These are phyloP conservation scores for Fraxinus pennsylvanica DNA, from an alignment of 257 asterid species.

Conservation along the genomic window DNA sequence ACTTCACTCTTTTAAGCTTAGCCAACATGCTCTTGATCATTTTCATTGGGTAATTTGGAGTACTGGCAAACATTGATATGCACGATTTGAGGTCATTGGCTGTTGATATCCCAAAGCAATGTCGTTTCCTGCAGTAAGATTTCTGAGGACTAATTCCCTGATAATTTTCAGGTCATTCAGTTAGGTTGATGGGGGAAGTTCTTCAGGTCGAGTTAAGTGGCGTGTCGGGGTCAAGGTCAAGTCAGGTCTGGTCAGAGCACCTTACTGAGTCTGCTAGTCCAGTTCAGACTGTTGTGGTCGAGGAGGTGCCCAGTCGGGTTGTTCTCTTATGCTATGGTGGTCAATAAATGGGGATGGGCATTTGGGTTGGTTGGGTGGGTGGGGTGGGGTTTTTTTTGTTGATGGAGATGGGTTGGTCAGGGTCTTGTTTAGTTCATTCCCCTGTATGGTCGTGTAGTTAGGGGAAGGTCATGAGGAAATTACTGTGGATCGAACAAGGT, in stretches of 20 bases:
- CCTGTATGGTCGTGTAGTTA: constrained; percentile 36
- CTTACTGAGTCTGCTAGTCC: constrained; percentile 50
- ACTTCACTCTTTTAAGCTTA: background rate
- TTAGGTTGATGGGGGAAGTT: constrained; percentile 30
- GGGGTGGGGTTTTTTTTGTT: constrained; percentile 11
- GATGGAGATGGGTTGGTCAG: constrained; percentile 29
- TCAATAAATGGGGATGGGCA: constrained; percentile 27
- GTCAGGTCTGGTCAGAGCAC: constrained; percentile 58
- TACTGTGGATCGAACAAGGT: background rate
- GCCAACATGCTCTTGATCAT: background rate
- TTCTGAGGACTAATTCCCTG: constrained; percentile 16
- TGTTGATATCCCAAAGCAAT: background rate
- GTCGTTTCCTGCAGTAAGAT: background rate
- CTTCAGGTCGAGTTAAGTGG: constrained; percentile 26
- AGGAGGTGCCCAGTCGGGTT: constrained; percentile 50
- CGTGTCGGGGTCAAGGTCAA: background rate
- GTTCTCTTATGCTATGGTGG: constrained; percentile 31
- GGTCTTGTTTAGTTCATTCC: constrained; percentile 34
- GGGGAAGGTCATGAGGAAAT: constrained; percentile 27
- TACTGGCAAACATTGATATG: background rate
- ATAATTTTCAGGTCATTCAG: constrained; percentile 26
- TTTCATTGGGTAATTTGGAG: background rate
- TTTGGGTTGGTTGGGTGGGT: background rate
- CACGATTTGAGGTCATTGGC: background rate
- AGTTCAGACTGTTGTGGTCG: constrained; percentile 43